A percentile compares a stretch with the other conserved stretches of the same genome.
Evolutionary conservation across 139 green algal genomes (phyloP).

Genomic region (Closterium sp.): DNA sequence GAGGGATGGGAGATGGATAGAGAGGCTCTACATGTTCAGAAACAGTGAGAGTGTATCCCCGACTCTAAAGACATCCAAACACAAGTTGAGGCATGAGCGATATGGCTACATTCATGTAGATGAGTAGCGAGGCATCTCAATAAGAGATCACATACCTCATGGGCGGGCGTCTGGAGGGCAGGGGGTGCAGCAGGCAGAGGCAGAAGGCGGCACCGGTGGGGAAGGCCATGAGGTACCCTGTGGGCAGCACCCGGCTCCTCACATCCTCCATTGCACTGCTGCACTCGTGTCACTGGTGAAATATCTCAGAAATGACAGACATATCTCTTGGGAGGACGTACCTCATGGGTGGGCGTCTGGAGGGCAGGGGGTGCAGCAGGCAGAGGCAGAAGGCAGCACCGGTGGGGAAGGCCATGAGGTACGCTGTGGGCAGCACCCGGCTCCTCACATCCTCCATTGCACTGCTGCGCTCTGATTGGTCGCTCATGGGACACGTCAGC

Average conservation of each 20-base stretch:
- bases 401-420: conserved; percentile 3
- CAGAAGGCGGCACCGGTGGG: conserved; percentile 23
- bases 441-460: conserved; percentile 11
- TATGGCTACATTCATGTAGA: too few relatives aligned
- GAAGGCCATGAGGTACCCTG: background rate
- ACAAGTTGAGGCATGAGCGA: too few relatives aligned
- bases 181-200: conserved; percentile 28
- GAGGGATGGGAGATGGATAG: background rate
- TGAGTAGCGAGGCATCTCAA: too few relatives aligned
- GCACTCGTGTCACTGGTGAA: too few relatives aligned
- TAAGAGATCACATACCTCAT: too few relatives aligned
- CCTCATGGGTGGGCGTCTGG: background rate
- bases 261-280: conserved; percentile 23
- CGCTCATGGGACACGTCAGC: background rate
- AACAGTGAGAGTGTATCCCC: too few relatives aligned
- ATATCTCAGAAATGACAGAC: too few relatives aligned
- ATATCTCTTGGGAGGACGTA: background rate
- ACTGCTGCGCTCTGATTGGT: background rate
- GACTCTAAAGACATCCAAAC: too few relatives aligned
- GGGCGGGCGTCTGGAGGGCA: background rate
- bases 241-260: conserved; percentile 13
- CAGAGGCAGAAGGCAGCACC: conserved; percentile 32
- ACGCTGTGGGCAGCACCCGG: conserved; percentile 3
- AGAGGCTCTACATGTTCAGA: too few relatives aligned
- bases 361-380: conserved; percentile 16